phyloP scores from a whole-genome alignment of 441 rosid species.

The Lagerstroemia fauriei region DNA sequence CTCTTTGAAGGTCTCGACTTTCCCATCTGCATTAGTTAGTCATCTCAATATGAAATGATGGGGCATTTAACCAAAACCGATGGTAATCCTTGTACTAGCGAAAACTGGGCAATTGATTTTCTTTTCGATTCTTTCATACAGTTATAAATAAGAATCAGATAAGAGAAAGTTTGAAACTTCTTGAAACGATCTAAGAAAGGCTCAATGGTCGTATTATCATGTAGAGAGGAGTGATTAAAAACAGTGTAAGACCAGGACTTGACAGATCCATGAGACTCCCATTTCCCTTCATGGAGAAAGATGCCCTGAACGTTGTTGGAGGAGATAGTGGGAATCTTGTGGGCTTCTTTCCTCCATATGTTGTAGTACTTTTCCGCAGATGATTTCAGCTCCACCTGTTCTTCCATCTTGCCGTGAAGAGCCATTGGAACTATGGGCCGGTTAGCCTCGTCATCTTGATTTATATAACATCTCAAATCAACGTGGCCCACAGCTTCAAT shows the following conservation, averaged over 20 bases:
- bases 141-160: not conserved
- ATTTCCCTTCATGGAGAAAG: constrained; percentile 24
- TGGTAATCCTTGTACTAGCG: not conserved
- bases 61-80: not conserved
- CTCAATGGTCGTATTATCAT: not conserved
- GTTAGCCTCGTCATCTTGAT: no score
- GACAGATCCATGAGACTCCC: constrained; percentile 6
- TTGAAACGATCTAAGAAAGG: not conserved
- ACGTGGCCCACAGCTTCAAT: no score
- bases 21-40: not conserved
- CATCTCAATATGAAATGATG: not conserved
- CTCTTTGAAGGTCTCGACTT: constrained; percentile 10
- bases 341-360: constrained; percentile 23
- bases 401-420: not conserved
- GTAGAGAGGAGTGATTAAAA: not conserved
- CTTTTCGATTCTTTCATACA: no score
- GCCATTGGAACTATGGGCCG: not conserved
- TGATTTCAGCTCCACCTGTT: constrained; percentile 6
- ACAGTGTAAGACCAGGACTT: constrained; percentile 6
- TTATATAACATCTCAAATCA: no score
- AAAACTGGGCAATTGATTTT: not conserved
- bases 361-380: constrained; percentile 22
- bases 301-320: constrained; percentile 12
- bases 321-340: constrained; percentile 9
- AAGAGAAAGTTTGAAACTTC: not conserved